Evolutionary conservation across 768 basidiomycete species (phyloP), one percentile per base, ranked within the genome.

Genomic region (Myochromella boudieri): DNA sequence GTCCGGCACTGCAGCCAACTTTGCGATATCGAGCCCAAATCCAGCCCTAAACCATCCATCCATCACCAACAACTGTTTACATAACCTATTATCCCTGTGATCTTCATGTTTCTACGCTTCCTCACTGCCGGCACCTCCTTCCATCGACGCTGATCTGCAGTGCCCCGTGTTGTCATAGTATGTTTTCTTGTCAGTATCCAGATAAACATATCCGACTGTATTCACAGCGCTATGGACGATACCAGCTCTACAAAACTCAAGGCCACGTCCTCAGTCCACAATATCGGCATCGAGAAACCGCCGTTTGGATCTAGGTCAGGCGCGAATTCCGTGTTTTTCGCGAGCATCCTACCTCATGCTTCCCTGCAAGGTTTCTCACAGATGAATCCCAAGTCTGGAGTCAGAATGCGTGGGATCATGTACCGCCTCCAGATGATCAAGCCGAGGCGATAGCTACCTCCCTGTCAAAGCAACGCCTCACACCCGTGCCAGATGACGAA

Each of bases 331-430:
- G 9, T 28, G 20, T 18, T 10, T 39, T 20, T n/a, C n/a, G n/a
- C n/a, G n/a, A 21, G 9, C 26, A 21, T 8, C 29, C 36, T 26
- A 14, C 20, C n/a, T 20, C 22, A 37, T n/a, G 12, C 14, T 24
- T 31, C 32, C 21, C 24, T 21, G 12, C 36, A 47, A 89, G 89
- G 62, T 88, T 87, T 60, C 74, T 91, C 29, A 84, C 77, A 36
- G 71, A 83, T 20, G 77, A 84, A 31, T 61, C 70, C n/a, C 80
- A 90, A 54, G 85, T 91, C 3, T 94, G 90, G 87, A 74, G 76
- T 20, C 85, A 91, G 51, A 93, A 93, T 58, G 91, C 91, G 1
- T 94, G 91, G 94, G 90, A 93, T 61, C 91, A 92, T 60, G 91
- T 94, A 36, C 83, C 85, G 25, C 85, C 85, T 4, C 89, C 91